phyloP scores from a whole-genome alignment of 495 filamentous ascomycete species.

The Hypoxylon lenormandii region DNA sequence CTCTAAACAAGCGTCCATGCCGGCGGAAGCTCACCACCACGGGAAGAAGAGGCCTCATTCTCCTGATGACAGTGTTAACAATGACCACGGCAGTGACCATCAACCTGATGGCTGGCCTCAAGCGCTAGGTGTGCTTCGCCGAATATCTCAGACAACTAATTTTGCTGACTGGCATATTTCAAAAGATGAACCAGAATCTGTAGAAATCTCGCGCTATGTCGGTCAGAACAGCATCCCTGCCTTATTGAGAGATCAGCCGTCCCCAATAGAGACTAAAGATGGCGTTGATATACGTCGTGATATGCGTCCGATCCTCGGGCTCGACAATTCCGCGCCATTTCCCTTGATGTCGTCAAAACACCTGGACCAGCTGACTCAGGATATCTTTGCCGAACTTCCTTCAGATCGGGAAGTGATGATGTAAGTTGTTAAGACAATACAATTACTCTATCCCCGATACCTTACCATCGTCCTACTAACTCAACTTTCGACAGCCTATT shows the following conservation, averaged over 20 bases:
- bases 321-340: constrained; percentile 87
- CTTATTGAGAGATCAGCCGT: constrained; percentile 72
- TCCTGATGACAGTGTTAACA: constrained; percentile 54
- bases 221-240: constrained; percentile 74
- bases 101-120: constrained; percentile 55
- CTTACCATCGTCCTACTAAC: constrained; percentile 2
- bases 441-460: background rate
- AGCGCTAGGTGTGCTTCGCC: constrained; percentile 53
- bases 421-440: constrained; percentile 46
- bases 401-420: constrained; percentile 72
- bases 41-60: constrained; percentile 63
- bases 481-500: constrained; percentile 66
- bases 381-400: constrained; percentile 75
- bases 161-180: constrained; percentile 48
- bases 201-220: constrained; percentile 73
- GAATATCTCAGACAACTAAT: constrained; percentile 17
- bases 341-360: constrained; percentile 81
- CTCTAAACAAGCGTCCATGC: constrained; percentile 55
- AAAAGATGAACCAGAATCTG: constrained; percentile 71
- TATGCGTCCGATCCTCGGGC: constrained; percentile 81
- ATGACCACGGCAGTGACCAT: constrained; percentile 56
- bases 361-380: constrained; percentile 74
- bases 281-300: constrained; percentile 67
- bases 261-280: constrained; percentile 59
- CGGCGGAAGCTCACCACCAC: constrained; percentile 46